phyloP scores from a whole-genome alignment of 2,329 filamentous ascomycete genomes.

The Xylaria sp. region DNA sequence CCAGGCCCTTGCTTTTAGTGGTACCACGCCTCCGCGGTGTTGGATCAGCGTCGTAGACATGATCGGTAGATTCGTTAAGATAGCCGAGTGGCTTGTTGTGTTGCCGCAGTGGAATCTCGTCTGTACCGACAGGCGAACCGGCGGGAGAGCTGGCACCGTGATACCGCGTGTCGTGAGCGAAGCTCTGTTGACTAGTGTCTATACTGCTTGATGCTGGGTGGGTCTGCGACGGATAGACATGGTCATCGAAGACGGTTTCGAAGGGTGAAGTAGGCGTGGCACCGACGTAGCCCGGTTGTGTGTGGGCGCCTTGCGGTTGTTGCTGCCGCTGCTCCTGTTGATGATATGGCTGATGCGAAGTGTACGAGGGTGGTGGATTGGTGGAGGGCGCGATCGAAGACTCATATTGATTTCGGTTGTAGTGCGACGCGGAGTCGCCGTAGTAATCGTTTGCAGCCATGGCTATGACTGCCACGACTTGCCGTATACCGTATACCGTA shows the following conservation, averaged over 20 bases:
- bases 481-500: not conserved
- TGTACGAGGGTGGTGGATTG: conserved; percentile 56
- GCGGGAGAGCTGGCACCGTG: conserved; percentile 57
- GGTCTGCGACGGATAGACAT: conserved; percentile 67
- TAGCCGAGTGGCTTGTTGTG: conserved; percentile 48
- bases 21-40: conserved; percentile 47
- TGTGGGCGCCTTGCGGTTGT: conserved; percentile 29
- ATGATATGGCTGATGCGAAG: conserved; percentile 47
- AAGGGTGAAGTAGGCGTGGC: conserved; percentile 64
- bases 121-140: conserved; percentile 55
- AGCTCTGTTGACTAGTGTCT: conserved; percentile 52
- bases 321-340: conserved; percentile 43
- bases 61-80: conserved; percentile 59
- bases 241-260: conserved; percentile 74
- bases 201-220: conserved; percentile 43
- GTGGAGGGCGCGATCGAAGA: conserved; percentile 54
- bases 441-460: conserved; percentile 78
- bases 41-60: conserved; percentile 67
- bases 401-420: conserved; percentile 53
- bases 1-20: conserved; percentile 56
- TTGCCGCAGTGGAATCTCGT: conserved; percentile 68
- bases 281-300: conserved; percentile 41
- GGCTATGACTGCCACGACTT: conserved; percentile 35
- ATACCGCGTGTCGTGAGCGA: conserved; percentile 67
- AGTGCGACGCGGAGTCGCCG: conserved; percentile 53